Evolutionary conservation across 495 filamentous ascomycete species (phyloP).

Genomic region (Cudoniella acicularis): DNA sequence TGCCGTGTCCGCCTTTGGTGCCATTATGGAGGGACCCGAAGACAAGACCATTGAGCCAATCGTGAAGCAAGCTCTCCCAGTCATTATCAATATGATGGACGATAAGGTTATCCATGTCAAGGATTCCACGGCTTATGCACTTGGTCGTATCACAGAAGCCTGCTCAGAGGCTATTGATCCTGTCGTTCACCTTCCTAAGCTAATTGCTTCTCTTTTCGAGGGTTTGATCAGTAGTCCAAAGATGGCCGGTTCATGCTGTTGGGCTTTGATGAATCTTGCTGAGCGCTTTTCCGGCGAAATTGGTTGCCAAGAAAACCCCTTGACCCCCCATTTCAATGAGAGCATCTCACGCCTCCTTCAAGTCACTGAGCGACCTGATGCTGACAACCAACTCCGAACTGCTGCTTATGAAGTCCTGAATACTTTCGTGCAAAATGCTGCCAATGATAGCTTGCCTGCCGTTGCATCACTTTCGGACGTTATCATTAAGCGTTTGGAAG

Average conservation of each 20-base stretch:
- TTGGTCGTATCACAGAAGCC: slow-evolving; percentile 91
- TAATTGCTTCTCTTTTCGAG: slow-evolving; percentile 85
- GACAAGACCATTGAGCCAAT: slow-evolving; percentile 83
- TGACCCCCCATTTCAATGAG: slow-evolving; percentile 89
- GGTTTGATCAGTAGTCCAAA: slow-evolving; percentile 89
- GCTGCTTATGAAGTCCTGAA: slow-evolving; percentile 98
- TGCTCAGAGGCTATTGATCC: slow-evolving; percentile 87
- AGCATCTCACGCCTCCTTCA: slow-evolving; percentile 81
- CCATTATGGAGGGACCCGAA: slow-evolving; percentile 97
- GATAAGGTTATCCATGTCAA: slow-evolving; percentile 84
- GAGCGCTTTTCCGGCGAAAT: slow-evolving; percentile 85
- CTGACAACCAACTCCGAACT: slow-evolving; percentile 91
- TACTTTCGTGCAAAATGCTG: slow-evolving; percentile 85
- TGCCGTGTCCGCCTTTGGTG: slow-evolving; percentile 95
- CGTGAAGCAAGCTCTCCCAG: slow-evolving; percentile 88
- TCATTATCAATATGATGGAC: slow-evolving; percentile 94
- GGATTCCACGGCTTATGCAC: slow-evolving; percentile 95
- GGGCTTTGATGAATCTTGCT: slow-evolving; percentile 97
- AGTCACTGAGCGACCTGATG: slow-evolving; percentile 76
- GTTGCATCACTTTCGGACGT: slow-evolving; percentile 79
- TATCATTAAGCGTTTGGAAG: slow-evolving; percentile 82
- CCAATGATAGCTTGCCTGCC: slow-evolving; percentile 75
- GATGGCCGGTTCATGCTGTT: slow-evolving; percentile 97
- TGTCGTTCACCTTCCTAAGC: slow-evolving; percentile 68
- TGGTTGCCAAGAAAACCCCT: slow-evolving; percentile 71